phyloP scores from a whole-genome alignment of 2,329 filamentous ascomycete species.

The Torrubiellomyces zombiae region DNA sequence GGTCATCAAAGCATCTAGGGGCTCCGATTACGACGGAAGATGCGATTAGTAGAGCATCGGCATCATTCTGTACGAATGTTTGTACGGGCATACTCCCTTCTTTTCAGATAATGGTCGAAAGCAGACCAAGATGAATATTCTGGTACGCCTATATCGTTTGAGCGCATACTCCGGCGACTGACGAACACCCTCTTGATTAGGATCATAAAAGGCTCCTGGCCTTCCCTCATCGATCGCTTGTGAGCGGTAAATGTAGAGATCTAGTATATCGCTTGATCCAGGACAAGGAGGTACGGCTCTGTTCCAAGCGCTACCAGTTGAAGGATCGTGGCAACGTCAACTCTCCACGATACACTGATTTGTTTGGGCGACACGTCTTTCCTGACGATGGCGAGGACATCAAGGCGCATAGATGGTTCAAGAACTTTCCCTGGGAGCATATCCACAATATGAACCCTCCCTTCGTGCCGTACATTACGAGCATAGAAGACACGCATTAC shows the following conservation, averaged over 20 bases:
- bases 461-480: conserved; percentile 58
- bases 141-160: conserved; percentile 49
- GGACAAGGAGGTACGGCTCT: conserved; percentile 60
- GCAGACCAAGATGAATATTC: conserved; percentile 72
- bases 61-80: conserved; percentile 84
- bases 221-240: conserved; percentile 50
- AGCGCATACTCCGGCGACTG: not conserved
- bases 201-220: conserved; percentile 52
- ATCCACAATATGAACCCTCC: conserved; percentile 58
- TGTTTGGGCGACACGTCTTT: conserved; percentile 48
- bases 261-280: conserved; percentile 57
- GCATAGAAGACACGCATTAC: conserved; percentile 64
- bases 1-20: conserved; percentile 44
- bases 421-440: conserved; percentile 58
- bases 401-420: conserved; percentile 78
- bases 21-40: conserved; percentile 59
- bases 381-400: conserved; percentile 77
- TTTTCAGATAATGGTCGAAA: conserved; percentile 61
- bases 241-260: conserved; percentile 59
- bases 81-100: conserved; percentile 87
- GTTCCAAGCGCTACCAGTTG: conserved; percentile 54
- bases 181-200: conserved; percentile 18
- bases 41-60: conserved; percentile 97
- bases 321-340: conserved; percentile 33
- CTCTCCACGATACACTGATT: conserved; percentile 7